Percentiles rank a stretch among this genome's conserved stretches.
Conservation (phyloP, 805 yeast species). For the Wickerhamomyces silvicola region DNA sequence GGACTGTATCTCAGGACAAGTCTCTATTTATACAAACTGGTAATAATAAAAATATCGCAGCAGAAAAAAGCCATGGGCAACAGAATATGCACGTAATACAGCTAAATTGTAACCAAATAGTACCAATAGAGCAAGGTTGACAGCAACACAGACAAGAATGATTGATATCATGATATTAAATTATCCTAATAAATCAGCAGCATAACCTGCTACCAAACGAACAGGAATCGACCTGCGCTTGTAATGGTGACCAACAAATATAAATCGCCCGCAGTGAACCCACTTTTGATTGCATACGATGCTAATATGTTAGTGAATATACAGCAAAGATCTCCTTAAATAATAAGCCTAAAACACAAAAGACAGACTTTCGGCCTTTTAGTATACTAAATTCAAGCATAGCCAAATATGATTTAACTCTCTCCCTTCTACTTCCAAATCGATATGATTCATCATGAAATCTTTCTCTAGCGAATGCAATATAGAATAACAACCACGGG, state of each 20-base stretch:
- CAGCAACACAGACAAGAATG: conserved; percentile 27
- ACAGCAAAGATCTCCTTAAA: conserved; percentile 29
- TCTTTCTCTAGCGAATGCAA: conserved; percentile 36
- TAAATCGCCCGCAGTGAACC: conserved; percentile 36
- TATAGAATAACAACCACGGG: conserved; percentile 37
- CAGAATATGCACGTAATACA: conserved; percentile 38
- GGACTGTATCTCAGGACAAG: conserved; percentile 54
- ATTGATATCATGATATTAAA: conserved; percentile 43
- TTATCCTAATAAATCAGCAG: conserved; percentile 43
- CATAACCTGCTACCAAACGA: conserved; percentile 37
- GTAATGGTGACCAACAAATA: conserved; percentile 42
- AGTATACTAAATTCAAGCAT: conserved; percentile 35
- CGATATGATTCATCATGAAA: conserved; percentile 18
- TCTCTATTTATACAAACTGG: conserved; percentile 53
- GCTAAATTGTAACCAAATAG: conserved; percentile 32
- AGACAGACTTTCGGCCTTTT: conserved; percentile 36
- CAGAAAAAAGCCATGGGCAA: conserved; percentile 49
- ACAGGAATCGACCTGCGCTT: conserved; percentile 41
- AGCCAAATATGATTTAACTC: conserved; percentile 7
- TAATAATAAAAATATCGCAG: conserved; percentile 49
- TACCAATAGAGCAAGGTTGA: conserved; percentile 34
- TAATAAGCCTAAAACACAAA: conserved; percentile 37
- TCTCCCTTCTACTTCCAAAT: too few species aligned
- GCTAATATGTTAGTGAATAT: conserved; percentile 44
- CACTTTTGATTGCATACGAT: conserved; percentile 45